These are phyloP conservation scores for Starmerella sp. DNA, from an alignment of 805 yeast genomes.

Conservation along the genomic window DNA sequence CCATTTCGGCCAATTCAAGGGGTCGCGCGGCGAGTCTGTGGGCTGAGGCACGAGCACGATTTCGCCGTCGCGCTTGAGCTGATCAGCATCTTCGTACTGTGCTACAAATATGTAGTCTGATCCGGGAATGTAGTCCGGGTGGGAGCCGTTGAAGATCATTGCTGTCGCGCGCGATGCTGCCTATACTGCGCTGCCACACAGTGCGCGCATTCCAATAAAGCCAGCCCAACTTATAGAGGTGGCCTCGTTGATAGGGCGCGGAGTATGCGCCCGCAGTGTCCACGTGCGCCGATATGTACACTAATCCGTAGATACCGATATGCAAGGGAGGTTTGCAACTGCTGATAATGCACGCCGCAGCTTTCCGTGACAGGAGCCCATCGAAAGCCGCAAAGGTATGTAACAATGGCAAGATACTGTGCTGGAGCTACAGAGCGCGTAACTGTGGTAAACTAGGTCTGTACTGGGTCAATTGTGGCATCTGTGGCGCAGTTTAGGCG, in stretches of 20 bases:
- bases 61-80: conserved; percentile 25
- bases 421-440: no score
- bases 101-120: conserved; percentile 30
- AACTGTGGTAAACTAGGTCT: no score
- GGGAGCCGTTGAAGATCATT: background rate
- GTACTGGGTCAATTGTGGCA: no score
- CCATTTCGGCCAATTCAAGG: conserved; percentile 46
- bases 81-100: conserved; percentile 23
- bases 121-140: conserved; percentile 19
- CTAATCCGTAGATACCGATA: background rate
- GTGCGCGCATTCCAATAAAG: no score
- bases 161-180: background rate
- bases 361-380: background rate
- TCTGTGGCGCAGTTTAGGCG: background rate
- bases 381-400: background rate
- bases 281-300: background rate
- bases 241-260: no score
- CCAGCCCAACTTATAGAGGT: background rate
- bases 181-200: no score
- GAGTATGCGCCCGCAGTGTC: no score
- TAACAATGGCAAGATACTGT: no score
- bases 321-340: background rate
- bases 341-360: background rate
- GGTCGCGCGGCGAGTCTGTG: conserved; percentile 55
- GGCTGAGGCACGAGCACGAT: conserved; percentile 55